Conservation (phyloP, 805 yeast species). For the Dipodascus albidus region DNA sequence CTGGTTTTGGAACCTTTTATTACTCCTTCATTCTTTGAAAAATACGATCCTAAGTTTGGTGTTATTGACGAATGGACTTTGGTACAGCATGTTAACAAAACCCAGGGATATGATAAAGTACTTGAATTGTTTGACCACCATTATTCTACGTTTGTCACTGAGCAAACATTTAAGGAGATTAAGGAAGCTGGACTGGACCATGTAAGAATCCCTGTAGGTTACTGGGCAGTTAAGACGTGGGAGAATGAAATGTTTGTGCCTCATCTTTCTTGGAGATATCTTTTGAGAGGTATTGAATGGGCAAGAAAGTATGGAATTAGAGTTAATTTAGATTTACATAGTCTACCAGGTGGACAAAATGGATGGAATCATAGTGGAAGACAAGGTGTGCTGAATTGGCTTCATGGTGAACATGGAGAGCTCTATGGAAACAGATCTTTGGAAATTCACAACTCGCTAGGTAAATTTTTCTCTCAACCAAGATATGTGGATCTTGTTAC, state of each 20-base stretch:
- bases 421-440: slow-evolving; percentile 33
- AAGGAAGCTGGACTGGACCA: slow-evolving; percentile 58
- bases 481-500: slow-evolving; percentile 57
- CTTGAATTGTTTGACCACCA: slow-evolving; percentile 43
- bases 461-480: slow-evolving; percentile 47
- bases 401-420: slow-evolving; percentile 37
- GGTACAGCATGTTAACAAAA: slow-evolving; percentile 71
- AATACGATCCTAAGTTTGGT: slow-evolving; percentile 13
- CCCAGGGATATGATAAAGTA: slow-evolving; percentile 53
- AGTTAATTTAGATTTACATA: slow-evolving; percentile 89
- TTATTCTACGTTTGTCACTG: slow-evolving; percentile 72
- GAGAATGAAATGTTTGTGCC: slow-evolving; percentile 73
- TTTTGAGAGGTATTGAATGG: slow-evolving; percentile 75
- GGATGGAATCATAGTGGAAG: slow-evolving; percentile 92
- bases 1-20: slow-evolving; percentile 78
- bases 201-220: slow-evolving; percentile 87
- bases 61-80: slow-evolving; percentile 69
- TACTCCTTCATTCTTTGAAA: slow-evolving; percentile 62
- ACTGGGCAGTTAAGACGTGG: slow-evolving; percentile 72
- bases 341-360: slow-evolving; percentile 94
- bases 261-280: slow-evolving; percentile 61
- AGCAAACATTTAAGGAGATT: slow-evolving; percentile 55
- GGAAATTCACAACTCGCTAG: slow-evolving; percentile 40
- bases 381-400: slow-evolving; percentile 50
- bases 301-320: slow-evolving; percentile 46